A percentile compares a stretch with the other conserved stretches of the same genome.
phyloP scores from a whole-genome alignment of 108 stramenopile genomes.

The Skeletonema potamos region DNA sequence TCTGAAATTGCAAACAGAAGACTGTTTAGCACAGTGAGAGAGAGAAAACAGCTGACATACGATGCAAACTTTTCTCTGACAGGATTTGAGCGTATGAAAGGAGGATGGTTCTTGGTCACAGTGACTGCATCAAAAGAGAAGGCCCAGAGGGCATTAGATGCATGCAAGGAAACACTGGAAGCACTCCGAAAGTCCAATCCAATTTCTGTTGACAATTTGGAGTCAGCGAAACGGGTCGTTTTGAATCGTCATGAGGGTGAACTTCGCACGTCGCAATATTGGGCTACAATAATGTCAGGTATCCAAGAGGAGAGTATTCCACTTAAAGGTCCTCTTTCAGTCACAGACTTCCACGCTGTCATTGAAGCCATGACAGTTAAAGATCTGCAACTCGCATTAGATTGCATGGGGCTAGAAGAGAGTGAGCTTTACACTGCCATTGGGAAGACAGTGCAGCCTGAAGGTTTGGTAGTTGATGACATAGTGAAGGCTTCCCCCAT shows the following conservation, averaged over 20 bases:
- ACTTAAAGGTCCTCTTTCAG: constrained; percentile 87
- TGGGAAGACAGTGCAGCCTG: constrained; percentile 78
- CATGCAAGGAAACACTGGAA: constrained; percentile 92
- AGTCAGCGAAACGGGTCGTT: constrained; percentile 93
- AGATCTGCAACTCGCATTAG: constrained; percentile 86
- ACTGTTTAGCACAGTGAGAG: constrained; percentile 92
- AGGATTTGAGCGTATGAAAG: constrained; percentile 88
- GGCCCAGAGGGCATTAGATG: constrained; percentile 89
- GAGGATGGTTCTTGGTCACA: constrained; percentile 95
- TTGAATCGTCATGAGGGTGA: constrained; percentile 94
- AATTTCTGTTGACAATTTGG: constrained; percentile 91
- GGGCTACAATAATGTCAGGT: constrained; percentile 93
- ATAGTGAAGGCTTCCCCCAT: constrained; percentile 75
- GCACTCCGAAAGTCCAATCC: constrained; percentile 66
- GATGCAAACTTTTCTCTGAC: constrained; percentile 96
- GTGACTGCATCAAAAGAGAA: constrained; percentile 96
- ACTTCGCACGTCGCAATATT: constrained; percentile 84
- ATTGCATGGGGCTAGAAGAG: constrained; percentile 76
- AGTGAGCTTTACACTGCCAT: constrained; percentile 83
- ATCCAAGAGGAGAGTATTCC: constrained; percentile 92
- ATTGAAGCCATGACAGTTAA: constrained; percentile 85
- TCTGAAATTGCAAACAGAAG: constrained; percentile 92
- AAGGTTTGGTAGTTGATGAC: constrained; percentile 65
- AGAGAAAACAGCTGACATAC: constrained; percentile 94
- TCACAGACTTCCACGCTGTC: constrained; percentile 89